Evolutionary conservation across 331 rosid species (phyloP), one percentile per base, ranked within the genome.

Genomic region (Quercus phellos): DNA sequence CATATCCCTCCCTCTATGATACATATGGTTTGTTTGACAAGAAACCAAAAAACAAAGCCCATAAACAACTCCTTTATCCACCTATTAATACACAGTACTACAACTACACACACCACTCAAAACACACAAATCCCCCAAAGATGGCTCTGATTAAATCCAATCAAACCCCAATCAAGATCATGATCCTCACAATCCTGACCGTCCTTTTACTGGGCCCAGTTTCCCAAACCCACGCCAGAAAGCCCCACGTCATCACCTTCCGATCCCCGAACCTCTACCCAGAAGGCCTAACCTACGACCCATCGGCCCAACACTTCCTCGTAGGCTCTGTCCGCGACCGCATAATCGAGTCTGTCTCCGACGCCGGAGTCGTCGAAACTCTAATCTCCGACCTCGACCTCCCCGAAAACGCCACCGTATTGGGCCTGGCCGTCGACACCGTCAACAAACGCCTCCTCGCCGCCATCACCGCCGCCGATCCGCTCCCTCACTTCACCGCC

Each of bases 201-300:
- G 2, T 69, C 76, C 1, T 83, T 50, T 9, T 90, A 5, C 5
- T 69, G 24, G 27, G 35, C 70, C 13, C 16, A 10, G 2, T 42
- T 3, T 73, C 76, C 74, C 58, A 70, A 64, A 43, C 80, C 59
- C 59, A 85, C 21, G 93, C 90, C 70, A 53, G 76, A 0, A 78
- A 69, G 11, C 70, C 79, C 74, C 98, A 90, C 72, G 43, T 78
- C 67, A 90, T 94, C 88, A 78, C 68, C 77, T 94, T 92, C 89
- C 90, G 90, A 0, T 89, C 88, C 60, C 94, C 85, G 0, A 89
- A 90, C 76, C 97, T 94, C 86, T 94, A 80, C 74, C 97, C 94
- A 0, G 96, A 92, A 63, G 92, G 87, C 76, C 63, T 94, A 17
- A 75, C 90, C 1, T 94, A 91, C 90, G 99, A 94, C 80, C 82